A percentile compares a stretch with the other conserved stretches of the same genome.
Conservation (phyloP, 768 basidiomycete genomes). For the Punctularia strigosozonata region DNA sequence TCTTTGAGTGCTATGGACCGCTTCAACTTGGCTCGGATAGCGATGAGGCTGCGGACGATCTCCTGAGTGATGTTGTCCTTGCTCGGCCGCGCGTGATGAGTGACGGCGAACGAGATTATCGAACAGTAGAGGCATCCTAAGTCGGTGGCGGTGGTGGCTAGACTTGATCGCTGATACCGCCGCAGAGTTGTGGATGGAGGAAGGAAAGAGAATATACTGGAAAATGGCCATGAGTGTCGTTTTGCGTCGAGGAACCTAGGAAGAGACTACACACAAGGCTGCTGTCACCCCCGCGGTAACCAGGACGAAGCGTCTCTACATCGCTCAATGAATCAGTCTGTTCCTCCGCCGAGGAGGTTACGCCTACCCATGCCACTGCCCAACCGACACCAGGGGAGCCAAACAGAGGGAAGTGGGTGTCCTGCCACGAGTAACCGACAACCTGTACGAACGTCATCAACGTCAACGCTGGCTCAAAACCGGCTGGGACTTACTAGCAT, state of each 20-base stretch:
- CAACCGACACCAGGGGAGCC: constrained; percentile 49
- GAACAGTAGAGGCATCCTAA: constrained; percentile 67
- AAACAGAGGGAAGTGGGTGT: constrained; percentile 33
- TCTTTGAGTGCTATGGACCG: constrained; percentile 41
- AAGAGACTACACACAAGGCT: constrained; percentile 52
- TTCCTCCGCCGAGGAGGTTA: neutral
- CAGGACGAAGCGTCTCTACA: constrained; percentile 52
- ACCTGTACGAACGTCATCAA: constrained; percentile 28
- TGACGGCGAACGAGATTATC: constrained; percentile 60
- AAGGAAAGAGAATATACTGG: constrained; percentile 55
- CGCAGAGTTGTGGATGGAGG: constrained; percentile 73
- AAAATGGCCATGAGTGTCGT: constrained; percentile 3
- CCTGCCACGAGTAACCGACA: constrained; percentile 64
- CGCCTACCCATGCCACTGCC: constrained; percentile 57
- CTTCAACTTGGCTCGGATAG: constrained; percentile 63
- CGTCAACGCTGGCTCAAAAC: neutral
- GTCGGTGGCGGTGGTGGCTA: constrained; percentile 58
- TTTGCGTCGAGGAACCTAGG: constrained; percentile 1
- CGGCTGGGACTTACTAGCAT: constrained; percentile 35
- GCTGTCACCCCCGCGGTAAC: constrained; percentile 63
- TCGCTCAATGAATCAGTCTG: neutral
- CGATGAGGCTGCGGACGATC: constrained; percentile 57
- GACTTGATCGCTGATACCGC: constrained; percentile 54
- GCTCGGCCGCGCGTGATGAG: too few species aligned
- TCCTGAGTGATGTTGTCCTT: constrained; percentile 30